A percentile compares a stretch with the other conserved stretches of the same genome.
Evolutionary conservation across 805 yeast species (phyloP).

Genomic region (Candida takata): DNA sequence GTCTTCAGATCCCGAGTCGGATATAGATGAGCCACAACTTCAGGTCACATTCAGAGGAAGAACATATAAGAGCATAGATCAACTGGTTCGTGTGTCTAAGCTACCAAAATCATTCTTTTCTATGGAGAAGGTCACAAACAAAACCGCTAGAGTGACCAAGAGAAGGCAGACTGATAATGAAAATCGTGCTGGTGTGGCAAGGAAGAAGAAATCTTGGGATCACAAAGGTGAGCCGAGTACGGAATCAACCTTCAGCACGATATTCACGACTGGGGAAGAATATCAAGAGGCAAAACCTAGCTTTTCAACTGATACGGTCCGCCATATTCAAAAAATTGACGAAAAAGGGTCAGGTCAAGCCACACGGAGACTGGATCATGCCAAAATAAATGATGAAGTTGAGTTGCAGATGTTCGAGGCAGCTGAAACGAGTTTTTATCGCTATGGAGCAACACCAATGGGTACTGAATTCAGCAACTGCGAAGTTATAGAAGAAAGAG

Average conservation of each 20-base stretch:
- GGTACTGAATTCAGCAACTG: not conserved
- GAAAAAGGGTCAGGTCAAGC: too few species aligned
- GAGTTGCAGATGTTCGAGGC: not conserved
- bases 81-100: constrained; percentile 15
- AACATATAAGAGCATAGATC: constrained; percentile 14
- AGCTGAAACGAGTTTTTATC: not conserved
- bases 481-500: constrained; percentile 1
- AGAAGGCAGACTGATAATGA: constrained; percentile 3
- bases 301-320: too few species aligned
- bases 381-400: too few species aligned
- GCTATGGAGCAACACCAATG: not conserved
- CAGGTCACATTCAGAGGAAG: constrained; percentile 16
- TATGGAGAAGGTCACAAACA: constrained; percentile 4
- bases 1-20: constrained; percentile 5
- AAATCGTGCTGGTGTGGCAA: constrained; percentile 20
- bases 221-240: not conserved
- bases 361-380: too few species aligned
- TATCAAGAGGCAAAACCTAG: constrained; percentile 7
- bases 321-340: too few species aligned
- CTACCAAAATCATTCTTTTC: constrained; percentile 21
- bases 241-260: not conserved
- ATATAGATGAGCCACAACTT: not conserved
- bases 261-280: constrained; percentile 10
- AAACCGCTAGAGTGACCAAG: not conserved
- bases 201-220: constrained; percentile 7